Evolutionary conservation across 2,329 filamentous ascomycete species (phyloP).

Genomic region (Rutstroemia sp.): DNA sequence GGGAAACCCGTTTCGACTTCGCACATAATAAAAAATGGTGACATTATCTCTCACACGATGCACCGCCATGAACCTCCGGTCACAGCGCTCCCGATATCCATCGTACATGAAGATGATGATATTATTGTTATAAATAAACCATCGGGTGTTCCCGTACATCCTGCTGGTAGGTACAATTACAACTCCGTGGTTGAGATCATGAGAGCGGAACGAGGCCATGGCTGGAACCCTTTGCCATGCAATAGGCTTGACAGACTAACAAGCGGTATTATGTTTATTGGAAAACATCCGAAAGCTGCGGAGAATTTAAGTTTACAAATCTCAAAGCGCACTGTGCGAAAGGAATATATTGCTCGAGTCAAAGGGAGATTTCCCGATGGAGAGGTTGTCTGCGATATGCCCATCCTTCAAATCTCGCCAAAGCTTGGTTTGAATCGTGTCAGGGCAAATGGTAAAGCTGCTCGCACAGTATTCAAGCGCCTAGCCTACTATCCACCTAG

Average conservation of each 20-base stretch:
- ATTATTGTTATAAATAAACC: constrained; percentile 98
- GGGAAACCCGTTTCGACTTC: constrained; percentile 59
- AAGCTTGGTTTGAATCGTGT: constrained; percentile 92
- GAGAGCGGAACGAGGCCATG: constrained; percentile 59
- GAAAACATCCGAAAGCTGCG: constrained; percentile 74
- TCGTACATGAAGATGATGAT: constrained; percentile 86
- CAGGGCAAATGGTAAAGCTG: constrained; percentile 85
- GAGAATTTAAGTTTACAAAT: constrained; percentile 73
- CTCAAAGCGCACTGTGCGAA: constrained; percentile 72
- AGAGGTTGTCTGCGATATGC: constrained; percentile 86
- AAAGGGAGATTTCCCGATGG: constrained; percentile 87
- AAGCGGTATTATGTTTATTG: constrained; percentile 97
- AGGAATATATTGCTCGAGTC: constrained; percentile 91
- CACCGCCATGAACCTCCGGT: constrained; percentile 96
- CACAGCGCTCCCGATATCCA: constrained; percentile 66
- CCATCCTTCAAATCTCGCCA: constrained; percentile 87
- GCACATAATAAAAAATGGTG: constrained; percentile 76
- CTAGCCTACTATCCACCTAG: constrained; percentile 79
- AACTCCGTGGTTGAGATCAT: constrained; percentile 94
- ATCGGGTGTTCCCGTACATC: constrained; percentile 88
- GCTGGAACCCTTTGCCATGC: constrained; percentile 60
- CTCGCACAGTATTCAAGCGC: constrained; percentile 84
- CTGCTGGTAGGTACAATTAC: constrained; percentile 90
- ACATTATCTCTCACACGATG: constrained; percentile 84
- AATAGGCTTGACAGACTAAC: constrained; percentile 92